A percentile compares a stretch with the other conserved stretches of the same genome.
Evolutionary conservation across 495 filamentous ascomycete species (phyloP).

Genomic region (Tuber calosporum): DNA sequence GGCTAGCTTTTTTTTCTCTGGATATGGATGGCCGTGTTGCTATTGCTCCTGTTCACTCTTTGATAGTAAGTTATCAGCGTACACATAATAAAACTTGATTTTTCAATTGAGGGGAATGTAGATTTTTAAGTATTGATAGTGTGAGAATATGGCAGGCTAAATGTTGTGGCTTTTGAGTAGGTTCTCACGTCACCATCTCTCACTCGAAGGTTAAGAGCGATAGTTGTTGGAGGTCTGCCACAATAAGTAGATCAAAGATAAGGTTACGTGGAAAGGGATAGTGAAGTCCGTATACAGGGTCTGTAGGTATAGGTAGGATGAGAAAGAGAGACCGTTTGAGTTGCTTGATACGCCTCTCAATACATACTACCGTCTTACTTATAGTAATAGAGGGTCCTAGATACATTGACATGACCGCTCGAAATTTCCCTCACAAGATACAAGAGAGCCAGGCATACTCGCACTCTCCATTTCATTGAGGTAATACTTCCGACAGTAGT

Average conservation of each 20-base stretch:
- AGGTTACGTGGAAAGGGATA: too few species aligned
- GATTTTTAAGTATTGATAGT: neutral
- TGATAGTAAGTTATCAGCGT: neutral
- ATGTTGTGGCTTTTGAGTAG: neutral
- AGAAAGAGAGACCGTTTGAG: too few species aligned
- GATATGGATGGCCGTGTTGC: neutral
- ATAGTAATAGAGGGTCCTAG: too few species aligned
- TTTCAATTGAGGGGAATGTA: neutral
- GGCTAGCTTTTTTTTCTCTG: neutral
- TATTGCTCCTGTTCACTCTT: neutral
- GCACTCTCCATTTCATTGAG: too few species aligned
- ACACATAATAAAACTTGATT: neutral
- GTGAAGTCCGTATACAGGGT: too few species aligned
- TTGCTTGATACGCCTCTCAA: too few species aligned
- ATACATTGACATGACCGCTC: too few species aligned
- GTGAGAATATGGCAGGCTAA: neutral
- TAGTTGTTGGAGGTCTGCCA: neutral
- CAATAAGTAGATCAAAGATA: too few species aligned
- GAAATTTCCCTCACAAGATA: too few species aligned
- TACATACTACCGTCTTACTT: too few species aligned
- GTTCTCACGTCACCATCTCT: neutral
- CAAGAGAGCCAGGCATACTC: too few species aligned
- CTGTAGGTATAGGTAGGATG: too few species aligned
- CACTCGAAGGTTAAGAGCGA: neutral
- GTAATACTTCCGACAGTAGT: neutral